Evolutionary conservation across 2,329 filamentous ascomycete genomes (phyloP).

Genomic region (Pseudocercospora pini-densiflorae): DNA sequence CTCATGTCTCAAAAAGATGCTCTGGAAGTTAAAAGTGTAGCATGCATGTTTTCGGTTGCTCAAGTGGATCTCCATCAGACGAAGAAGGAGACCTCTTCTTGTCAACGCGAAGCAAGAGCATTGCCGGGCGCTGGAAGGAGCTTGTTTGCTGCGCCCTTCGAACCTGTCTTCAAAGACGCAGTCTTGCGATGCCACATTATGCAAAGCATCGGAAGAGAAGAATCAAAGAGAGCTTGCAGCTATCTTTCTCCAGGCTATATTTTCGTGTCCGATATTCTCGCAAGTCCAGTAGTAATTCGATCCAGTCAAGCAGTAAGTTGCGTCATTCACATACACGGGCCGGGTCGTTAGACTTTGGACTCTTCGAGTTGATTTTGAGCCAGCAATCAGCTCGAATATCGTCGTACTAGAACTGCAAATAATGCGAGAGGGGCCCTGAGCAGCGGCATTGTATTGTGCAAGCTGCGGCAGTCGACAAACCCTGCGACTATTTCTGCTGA

Average conservation of each 20-base stretch:
- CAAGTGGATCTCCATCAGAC: neutral
- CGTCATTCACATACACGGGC: neutral
- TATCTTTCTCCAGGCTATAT: neutral
- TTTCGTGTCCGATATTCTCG: neutral
- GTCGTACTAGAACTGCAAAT: neutral
- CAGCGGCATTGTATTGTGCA: neutral
- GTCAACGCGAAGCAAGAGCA: neutral
- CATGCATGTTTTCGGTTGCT: neutral
- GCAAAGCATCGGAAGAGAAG: neutral
- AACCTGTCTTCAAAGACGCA: neutral
- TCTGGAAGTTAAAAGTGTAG: neutral
- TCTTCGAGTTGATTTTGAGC: neutral
- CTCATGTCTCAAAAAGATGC: neutral
- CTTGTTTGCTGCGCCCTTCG: neutral
- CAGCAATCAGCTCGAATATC: neutral
- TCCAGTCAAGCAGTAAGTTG: neutral
- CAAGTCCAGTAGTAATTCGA: neutral
- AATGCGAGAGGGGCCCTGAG: neutral
- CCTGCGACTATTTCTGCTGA: neutral
- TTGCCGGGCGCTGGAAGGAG: neutral
- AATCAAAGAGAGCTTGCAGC: neutral
- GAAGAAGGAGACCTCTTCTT: neutral
- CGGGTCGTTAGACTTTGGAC: neutral
- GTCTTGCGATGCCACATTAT: neutral
- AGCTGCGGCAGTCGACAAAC: neutral